Evolutionary conservation across 306 rosid species (phyloP), one percentile per base, ranked within the genome.

Genomic region (Cicer yamashitae): DNA sequence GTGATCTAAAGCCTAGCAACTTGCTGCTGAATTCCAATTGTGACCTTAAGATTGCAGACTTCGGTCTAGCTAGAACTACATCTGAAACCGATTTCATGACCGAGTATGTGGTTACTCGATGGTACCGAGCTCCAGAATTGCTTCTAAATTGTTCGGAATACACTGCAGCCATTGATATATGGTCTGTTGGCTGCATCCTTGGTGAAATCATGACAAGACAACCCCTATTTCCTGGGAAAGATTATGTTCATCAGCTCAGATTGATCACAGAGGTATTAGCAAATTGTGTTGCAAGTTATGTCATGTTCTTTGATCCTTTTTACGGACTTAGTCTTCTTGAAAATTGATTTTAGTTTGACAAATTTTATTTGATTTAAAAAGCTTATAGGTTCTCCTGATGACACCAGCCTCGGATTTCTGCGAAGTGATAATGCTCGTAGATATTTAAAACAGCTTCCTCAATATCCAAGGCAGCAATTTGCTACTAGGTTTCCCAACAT

Each of bases 81-180:
- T 91, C 96, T 8, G 97, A 94, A 80, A 94, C 97, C 72, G 98
- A 94, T 91, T 94, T 94, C 83, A 94, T 94, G 98, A 94, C 98
- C 0, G 97, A 91, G 82, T 94, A 94, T 77, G 97, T 91, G 84
- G 98, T 93, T 57, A 93, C 98, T 80, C 93, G 98, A 15, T 93
- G 98, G 98, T 93, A 93, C 76, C 91, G 97, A 10, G 98, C 98
- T 59, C 98, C 98, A 2, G 98, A 94, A 48, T 85, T 94, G 83
- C 96, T 94, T 45, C 98, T 94, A 73, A 94, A 94, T 82, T 94
- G 98, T 77, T 91, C 97, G 0, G 97, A 91, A 74, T 94, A 91
- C 80, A 91, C 97, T 20, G 98, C 94, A 22, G 98, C 98, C 70
- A 94, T 94, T 52, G 98, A 94, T 85, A 94, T 94, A 73, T 94